Conservation (phyloP, 2,329 filamentous ascomycete species). For the Penicillium sp. region DNA sequence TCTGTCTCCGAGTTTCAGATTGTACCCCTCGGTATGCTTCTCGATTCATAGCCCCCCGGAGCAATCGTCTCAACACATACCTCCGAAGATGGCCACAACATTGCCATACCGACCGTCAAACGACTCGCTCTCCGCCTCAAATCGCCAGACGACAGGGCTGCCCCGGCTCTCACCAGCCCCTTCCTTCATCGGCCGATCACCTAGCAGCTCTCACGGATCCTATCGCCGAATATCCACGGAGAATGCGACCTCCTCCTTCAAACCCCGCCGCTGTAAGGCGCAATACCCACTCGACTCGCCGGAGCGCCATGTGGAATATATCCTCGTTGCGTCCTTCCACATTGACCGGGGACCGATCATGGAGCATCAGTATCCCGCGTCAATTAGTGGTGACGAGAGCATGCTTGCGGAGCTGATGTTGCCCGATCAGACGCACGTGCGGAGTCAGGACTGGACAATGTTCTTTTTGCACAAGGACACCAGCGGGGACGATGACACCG, state of each 20-base stretch:
- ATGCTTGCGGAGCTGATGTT: constrained; percentile 99
- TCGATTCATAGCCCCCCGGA: constrained; percentile 16
- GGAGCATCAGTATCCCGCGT: constrained; percentile 95
- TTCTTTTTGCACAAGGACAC: constrained; percentile 98
- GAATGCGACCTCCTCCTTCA: constrained; percentile 48
- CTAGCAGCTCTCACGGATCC: constrained; percentile 48
- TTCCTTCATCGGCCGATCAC: constrained; percentile 56
- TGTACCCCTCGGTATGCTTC: constrained; percentile 16
- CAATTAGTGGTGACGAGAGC: constrained; percentile 95
- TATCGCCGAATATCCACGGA: constrained; percentile 40
- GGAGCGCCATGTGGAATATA: constrained; percentile 98
- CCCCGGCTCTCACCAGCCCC: constrained; percentile 62
- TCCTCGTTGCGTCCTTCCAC: constrained; percentile 94
- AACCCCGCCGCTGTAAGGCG: constrained; percentile 63
- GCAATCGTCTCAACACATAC: constrained; percentile 16
- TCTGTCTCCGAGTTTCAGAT: background rate
- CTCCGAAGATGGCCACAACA: constrained; percentile 37
- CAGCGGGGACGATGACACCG: constrained; percentile 76
- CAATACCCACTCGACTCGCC: constrained; percentile 73
- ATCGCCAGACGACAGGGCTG: constrained; percentile 51
- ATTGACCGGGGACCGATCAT: constrained; percentile 95
- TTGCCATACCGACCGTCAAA: constrained; percentile 45
- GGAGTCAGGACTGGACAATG: constrained; percentile 97
- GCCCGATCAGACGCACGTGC: constrained; percentile 91
- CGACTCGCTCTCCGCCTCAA: constrained; percentile 55